Evolutionary conservation across 2,329 filamentous ascomycete species (phyloP).

Genomic region (Fusarium sp.): DNA sequence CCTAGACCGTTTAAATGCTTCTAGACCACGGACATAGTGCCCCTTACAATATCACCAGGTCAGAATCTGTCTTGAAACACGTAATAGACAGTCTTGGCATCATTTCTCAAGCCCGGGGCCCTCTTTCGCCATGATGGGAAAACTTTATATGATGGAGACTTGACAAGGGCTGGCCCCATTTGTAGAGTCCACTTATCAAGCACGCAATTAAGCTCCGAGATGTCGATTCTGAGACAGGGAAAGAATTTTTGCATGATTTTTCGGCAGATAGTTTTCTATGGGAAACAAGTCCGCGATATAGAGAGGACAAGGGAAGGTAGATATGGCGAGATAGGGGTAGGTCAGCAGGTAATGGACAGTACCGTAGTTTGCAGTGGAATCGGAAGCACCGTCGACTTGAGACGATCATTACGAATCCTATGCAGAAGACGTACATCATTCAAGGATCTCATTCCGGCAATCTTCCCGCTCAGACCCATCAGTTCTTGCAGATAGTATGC

Average conservation of each 20-base stretch:
- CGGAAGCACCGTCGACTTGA: background rate
- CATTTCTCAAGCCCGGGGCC: conserved; percentile 10
- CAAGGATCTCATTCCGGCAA: background rate
- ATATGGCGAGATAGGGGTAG: background rate
- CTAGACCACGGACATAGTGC: background rate
- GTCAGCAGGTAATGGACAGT: background rate
- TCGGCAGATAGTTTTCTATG: background rate
- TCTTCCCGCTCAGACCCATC: background rate
- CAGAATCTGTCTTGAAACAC: background rate
- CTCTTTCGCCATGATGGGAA: conserved; percentile 20
- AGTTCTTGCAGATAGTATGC: background rate
- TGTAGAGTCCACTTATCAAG: conserved; percentile 14
- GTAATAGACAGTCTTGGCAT: background rate
- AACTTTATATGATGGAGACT: conserved; percentile 27
- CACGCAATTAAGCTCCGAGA: conserved; percentile 24
- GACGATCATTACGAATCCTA: background rate
- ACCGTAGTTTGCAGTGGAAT: background rate
- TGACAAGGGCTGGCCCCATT: background rate
- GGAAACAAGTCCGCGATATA: background rate
- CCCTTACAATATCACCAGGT: background rate
- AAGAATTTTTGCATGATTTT: background rate
- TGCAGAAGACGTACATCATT: background rate
- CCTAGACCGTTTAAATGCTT: background rate
- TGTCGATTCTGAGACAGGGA: conserved; percentile 10
- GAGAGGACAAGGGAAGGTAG: background rate